Percentiles rank a stretch among this genome's conserved stretches.
These are phyloP conservation scores for Chrysoporthe austroafricana DNA, from an alignment of 2,329 filamentous ascomycete genomes.

Conservation along the genomic window DNA sequence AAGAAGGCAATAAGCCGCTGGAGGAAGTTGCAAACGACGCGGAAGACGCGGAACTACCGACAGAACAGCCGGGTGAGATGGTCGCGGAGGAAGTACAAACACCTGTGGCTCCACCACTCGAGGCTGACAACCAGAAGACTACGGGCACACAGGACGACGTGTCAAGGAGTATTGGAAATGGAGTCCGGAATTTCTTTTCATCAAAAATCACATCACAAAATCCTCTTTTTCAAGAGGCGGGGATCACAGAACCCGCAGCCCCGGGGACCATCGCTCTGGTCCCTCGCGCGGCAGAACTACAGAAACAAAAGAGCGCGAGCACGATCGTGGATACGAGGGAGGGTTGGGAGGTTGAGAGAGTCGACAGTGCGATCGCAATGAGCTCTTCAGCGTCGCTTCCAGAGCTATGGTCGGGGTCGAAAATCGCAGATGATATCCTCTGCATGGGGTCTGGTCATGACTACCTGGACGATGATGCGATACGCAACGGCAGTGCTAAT, in stretches of 20 bases:
- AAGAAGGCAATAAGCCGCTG: constrained; percentile 8
- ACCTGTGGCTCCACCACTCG: not conserved
- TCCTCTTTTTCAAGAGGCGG: constrained; percentile 30
- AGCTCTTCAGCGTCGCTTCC: constrained; percentile 17
- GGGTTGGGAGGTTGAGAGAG: constrained; percentile 16
- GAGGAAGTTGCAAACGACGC: not conserved
- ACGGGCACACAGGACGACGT: constrained; percentile 8
- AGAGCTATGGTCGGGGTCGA: constrained; percentile 6
- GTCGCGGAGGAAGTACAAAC: constrained; percentile 1
- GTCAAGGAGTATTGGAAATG: constrained; percentile 13
- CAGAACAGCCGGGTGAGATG: not conserved
- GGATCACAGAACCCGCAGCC: constrained; percentile 30
- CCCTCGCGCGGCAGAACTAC: constrained; percentile 28
- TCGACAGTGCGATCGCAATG: constrained; percentile 29
- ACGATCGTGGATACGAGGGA: constrained; percentile 22
- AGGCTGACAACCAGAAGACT: constrained; percentile 3
- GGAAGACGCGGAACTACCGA: constrained; percentile 7
- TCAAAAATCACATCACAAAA: constrained; percentile 15
- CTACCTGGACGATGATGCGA: constrained; percentile 5
- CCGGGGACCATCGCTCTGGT: constrained; percentile 29
- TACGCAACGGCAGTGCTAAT: not conserved
- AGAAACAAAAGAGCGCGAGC: constrained; percentile 29
- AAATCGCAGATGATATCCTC: constrained; percentile 19
- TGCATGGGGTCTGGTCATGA: constrained; percentile 27
- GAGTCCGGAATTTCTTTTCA: constrained; percentile 13